Evolutionary conservation across 176 grass and related monocot species (phyloP).

Genomic region (Rhynchospora breviuscula): DNA sequence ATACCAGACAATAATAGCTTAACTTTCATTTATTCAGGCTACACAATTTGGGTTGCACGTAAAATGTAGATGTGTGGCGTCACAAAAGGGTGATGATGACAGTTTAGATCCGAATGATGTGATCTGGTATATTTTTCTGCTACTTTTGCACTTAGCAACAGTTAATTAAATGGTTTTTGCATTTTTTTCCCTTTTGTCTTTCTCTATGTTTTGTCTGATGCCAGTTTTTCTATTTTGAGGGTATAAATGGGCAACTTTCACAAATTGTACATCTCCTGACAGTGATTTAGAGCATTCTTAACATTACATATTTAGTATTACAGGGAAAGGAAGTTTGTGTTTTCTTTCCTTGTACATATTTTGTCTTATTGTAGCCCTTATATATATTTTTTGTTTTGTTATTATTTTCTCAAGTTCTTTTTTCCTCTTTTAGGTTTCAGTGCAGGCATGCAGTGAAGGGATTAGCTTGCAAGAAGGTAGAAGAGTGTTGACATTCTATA

Average conservation of each 20-base stretch:
- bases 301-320: neutral
- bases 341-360: neutral
- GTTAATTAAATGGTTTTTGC: neutral
- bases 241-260: neutral
- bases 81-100: constrained; percentile 27
- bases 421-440: constrained; percentile 62
- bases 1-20: constrained; percentile 4
- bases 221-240: constrained; percentile 6
- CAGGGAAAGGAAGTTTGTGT: too few relatives aligned
- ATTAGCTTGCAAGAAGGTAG: constrained; percentile 56
- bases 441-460: constrained; percentile 80
- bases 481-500: constrained; percentile 44
- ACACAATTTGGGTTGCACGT: constrained; percentile 57
- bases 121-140: constrained; percentile 61
- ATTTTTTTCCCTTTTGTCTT: neutral
- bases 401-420: neutral
- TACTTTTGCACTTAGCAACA: constrained; percentile 1
- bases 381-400: neutral
- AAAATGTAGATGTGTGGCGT: constrained; percentile 46
- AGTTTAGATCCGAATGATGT: constrained; percentile 35
- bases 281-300: neutral
- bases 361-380: neutral
- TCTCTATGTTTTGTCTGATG: neutral
- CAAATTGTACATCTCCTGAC: neutral
- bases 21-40: constrained; percentile 32